Percentiles rank a stretch among this genome's conserved stretches.
Evolutionary conservation across 2,329 filamentous ascomycete genomes (phyloP).

Genomic region (Talaromyces amestolkiae): DNA sequence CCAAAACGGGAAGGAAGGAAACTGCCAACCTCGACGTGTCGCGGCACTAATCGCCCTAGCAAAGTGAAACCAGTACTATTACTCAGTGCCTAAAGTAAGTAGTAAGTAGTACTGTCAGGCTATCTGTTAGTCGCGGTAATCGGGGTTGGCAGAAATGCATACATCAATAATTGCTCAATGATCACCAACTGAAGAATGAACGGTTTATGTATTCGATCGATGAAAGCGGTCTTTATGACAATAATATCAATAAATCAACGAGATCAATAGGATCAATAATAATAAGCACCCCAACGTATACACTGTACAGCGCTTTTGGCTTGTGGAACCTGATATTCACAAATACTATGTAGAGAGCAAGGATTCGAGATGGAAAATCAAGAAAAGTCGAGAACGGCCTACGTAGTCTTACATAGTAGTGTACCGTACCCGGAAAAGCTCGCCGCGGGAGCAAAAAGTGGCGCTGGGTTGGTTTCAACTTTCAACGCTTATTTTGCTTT

Average conservation of each 20-base stretch:
- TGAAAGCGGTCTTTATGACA: background rate
- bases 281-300: background rate
- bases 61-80: background rate
- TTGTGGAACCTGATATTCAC: background rate
- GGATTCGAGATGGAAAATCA: background rate
- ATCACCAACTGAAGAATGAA: background rate
- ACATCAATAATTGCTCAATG: background rate
- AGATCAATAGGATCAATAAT: background rate
- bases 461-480: background rate
- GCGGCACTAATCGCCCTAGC: background rate
- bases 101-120: background rate
- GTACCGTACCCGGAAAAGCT: background rate
- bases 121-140: background rate
- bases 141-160: background rate
- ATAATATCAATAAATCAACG: background rate
- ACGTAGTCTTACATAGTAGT: background rate
- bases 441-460: slow-evolving; percentile 4
- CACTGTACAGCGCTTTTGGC: background rate
- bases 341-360: background rate
- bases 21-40: background rate
- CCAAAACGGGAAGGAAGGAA: background rate
- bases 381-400: background rate
- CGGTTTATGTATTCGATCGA: background rate
- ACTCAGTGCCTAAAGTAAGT: too few relatives aligned
- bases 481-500: background rate